Evolutionary conservation across 495 filamentous ascomycete genomes (phyloP), one percentile per base, ranked within the genome.

Genomic region (Penicillium cinerascens): DNA sequence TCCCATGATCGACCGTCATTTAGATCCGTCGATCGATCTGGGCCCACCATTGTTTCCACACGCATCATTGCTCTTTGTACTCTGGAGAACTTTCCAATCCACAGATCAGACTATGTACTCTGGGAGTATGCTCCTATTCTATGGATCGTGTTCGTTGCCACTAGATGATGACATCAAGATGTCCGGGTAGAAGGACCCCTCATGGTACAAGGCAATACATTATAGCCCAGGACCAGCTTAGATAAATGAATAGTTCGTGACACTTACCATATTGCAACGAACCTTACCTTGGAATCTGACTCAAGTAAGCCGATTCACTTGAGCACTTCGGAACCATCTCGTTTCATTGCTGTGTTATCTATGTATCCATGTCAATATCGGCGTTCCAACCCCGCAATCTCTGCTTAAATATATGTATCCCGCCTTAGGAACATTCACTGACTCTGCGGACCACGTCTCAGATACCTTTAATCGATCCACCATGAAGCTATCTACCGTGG

Each of bases 1-100:
- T 13, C 29, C 29, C 9, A 33, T 33, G 29, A 33, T 33, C 29
- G n/a, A n/a, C n/a, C n/a, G n/a, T 10, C 29, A 4, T 33, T 33
- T 33, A 33, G 29, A 13, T 27, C 26, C 29, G 35, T 26, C 27
- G 46, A 49, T 49, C 46, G 36, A 36, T 27, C 46, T 49, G 46
- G 46, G 38, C 37, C 46, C 33, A 17, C 33, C 8, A 38, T 13
- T 13, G 25, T 33, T n/a, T 3, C 11, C 29, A 33, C 9, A 33
- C 9, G 1, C 29, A 33, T 13, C 10, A 33, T 11, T 33, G 13
- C 2, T 33, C 29, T 33, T 33, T 33, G 29, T 33, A 10, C 9
- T 33, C 29, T 13, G 29, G 10, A 33, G 11, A 33, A 10, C 29
- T 33, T 33, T 33, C 11, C 29, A 33, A 13, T 33, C 29, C 11